Evolutionary conservation across 257 asterid genomes (phyloP).

Genomic region (Lycium ferocissimum): DNA sequence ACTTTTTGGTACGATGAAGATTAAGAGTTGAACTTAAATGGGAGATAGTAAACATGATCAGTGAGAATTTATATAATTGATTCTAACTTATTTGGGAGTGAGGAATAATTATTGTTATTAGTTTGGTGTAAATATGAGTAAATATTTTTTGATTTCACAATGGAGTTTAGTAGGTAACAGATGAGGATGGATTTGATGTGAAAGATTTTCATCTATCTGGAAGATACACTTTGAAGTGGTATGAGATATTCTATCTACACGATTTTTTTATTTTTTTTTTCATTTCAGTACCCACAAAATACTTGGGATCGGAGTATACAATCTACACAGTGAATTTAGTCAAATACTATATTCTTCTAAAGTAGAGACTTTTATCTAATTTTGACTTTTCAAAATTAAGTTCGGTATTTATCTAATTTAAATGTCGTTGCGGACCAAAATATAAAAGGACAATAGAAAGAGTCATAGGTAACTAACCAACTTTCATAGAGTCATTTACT

Average conservation of each 20-base stretch:
- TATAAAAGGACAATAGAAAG: background rate
- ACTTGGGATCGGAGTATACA: background rate
- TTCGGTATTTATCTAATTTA: background rate
- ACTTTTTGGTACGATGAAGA: too few species aligned
- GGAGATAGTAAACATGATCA: too few species aligned
- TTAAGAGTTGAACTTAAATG: too few species aligned
- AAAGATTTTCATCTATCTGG: background rate
- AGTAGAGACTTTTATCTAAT: background rate
- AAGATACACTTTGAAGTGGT: background rate
- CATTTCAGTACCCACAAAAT: background rate
- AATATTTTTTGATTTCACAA: background rate
- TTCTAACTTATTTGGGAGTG: background rate
- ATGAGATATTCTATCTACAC: background rate
- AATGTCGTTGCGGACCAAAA: background rate
- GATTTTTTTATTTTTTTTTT: background rate
- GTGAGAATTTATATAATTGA: background rate
- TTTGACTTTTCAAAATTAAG: constrained; percentile 14
- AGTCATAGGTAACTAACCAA: background rate
- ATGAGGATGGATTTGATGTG: background rate
- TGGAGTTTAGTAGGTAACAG: background rate
- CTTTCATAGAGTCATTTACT: too few species aligned
- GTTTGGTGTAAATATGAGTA: background rate
- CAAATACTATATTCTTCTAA: background rate
- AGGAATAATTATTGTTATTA: background rate
- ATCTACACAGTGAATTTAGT: background rate